A percentile compares a stretch with the other conserved stretches of the same genome.
phyloP scores from a whole-genome alignment of 257 asterid genomes.

The Verbena officinalis region DNA sequence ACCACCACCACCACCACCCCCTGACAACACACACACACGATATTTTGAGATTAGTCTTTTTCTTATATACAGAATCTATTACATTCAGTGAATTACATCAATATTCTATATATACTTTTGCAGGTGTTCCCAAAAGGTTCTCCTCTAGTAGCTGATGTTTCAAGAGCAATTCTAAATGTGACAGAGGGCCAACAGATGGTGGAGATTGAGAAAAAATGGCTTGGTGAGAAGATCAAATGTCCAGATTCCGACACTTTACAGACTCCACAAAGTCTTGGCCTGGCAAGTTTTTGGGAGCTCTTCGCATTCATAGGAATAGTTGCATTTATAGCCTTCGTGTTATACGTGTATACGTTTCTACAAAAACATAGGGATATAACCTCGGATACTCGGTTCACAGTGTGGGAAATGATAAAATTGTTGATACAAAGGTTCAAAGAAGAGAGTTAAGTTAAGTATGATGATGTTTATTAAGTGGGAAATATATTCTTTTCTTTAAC shows the following conservation, averaged over 20 bases:
- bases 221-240: slow-evolving; percentile 33
- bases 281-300: slow-evolving; percentile 59
- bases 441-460: too few relatives aligned
- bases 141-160: slow-evolving; percentile 51
- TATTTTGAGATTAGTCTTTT: background rate
- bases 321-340: slow-evolving; percentile 24
- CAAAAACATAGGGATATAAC: slow-evolving; percentile 33
- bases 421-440: slow-evolving; percentile 21
- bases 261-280: slow-evolving; percentile 44
- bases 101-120: too few relatives aligned
- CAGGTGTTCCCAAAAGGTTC: slow-evolving; percentile 68
- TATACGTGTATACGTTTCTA: slow-evolving; percentile 33
- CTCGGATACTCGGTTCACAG: slow-evolving; percentile 15
- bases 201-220: slow-evolving; percentile 48
- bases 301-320: slow-evolving; percentile 39
- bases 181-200: slow-evolving; percentile 45
- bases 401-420: background rate
- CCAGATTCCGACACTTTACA: slow-evolving; percentile 12
- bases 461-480: too few relatives aligned
- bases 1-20: too few relatives aligned
- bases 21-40: too few relatives aligned
- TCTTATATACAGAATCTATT: background rate
- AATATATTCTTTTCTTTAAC: too few relatives aligned
- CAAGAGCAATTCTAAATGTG: slow-evolving; percentile 50
- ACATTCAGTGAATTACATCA: too few relatives aligned